Conservation (phyloP, 2,329 filamentous ascomycete species). For the Sphaerulina vaccinii region DNA sequence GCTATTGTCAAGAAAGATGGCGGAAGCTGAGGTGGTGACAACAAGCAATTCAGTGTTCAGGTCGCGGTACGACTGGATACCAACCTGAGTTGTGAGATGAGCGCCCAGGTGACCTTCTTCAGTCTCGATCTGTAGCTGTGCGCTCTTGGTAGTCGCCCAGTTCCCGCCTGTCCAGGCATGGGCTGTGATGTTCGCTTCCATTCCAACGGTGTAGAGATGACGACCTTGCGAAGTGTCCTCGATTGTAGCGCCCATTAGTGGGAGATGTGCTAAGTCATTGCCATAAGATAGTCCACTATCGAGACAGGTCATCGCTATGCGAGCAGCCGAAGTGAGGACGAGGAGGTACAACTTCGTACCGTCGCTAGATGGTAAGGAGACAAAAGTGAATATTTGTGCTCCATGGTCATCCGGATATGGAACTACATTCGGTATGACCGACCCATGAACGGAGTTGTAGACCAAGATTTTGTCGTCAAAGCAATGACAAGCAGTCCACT, state of each 20-base stretch:
- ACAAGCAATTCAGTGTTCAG: slow-evolving; percentile 29
- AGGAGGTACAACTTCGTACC: slow-evolving; percentile 49
- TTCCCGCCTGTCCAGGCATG: slow-evolving; percentile 18
- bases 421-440: slow-evolving; percentile 56
- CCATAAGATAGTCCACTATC: slow-evolving; percentile 39
- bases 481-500: slow-evolving; percentile 66
- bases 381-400: slow-evolving; percentile 65
- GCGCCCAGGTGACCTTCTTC: slow-evolving; percentile 12
- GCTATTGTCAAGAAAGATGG: slow-evolving; percentile 26
- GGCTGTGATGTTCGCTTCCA: slow-evolving; percentile 25
- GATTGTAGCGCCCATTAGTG: slow-evolving; percentile 30
- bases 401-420: slow-evolving; percentile 59
- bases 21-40: slow-evolving; percentile 17
- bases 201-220: slow-evolving; percentile 27
- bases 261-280: slow-evolving; percentile 23
- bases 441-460: slow-evolving; percentile 61
- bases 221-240: slow-evolving; percentile 22
- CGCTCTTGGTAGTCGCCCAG: slow-evolving; percentile 21
- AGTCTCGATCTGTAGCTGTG: slow-evolving; percentile 16
- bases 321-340: slow-evolving; percentile 64
- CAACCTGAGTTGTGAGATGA: slow-evolving; percentile 22
- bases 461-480: slow-evolving; percentile 57
- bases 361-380: slow-evolving; percentile 38
- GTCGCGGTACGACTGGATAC: slow-evolving; percentile 24
- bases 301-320: slow-evolving; percentile 58